Evolutionary conservation across 495 filamentous ascomycete genomes (phyloP).

Genomic region (Tuber indicum): DNA sequence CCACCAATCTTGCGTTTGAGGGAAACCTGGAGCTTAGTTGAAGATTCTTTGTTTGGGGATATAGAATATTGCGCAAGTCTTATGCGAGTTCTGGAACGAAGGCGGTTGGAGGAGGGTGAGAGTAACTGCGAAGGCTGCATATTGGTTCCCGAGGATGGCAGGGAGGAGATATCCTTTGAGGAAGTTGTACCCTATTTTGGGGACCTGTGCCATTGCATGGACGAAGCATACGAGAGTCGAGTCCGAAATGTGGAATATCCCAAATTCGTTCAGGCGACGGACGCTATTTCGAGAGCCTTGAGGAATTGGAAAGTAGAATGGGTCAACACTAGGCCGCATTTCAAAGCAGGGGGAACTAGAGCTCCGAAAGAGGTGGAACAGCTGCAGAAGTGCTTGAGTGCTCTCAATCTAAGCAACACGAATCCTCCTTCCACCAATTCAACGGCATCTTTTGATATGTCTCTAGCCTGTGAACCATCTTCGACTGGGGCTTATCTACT

Average conservation of each 20-base stretch:
- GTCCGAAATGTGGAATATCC: conserved; percentile 37
- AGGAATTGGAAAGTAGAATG: conserved; percentile 36
- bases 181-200: conserved; percentile 43
- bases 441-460: conserved; percentile 40
- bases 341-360: conserved; percentile 5
- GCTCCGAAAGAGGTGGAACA: conserved; percentile 32
- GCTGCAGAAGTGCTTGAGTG: conserved; percentile 36
- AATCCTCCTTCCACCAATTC: conserved; percentile 39
- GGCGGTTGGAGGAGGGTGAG: conserved; percentile 37
- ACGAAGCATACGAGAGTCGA: conserved; percentile 41
- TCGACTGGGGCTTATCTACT: conserved; percentile 40
- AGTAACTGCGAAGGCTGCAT: conserved; percentile 30
- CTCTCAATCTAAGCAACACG: conserved; percentile 37
- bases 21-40: conserved; percentile 42
- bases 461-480: conserved; percentile 40
- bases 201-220: conserved; percentile 42
- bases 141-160: conserved; percentile 38
- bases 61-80: conserved; percentile 35
- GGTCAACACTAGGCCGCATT: conserved; percentile 7
- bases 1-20: conserved; percentile 42
- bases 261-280: conserved; percentile 36
- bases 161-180: conserved; percentile 25
- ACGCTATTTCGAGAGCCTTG: conserved; percentile 30
- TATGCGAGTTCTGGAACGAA: conserved; percentile 40
- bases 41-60: conserved; percentile 28